Base-by-base conservation (phyloP, 345 rosid species). In the Ceriops tagal region DNA sequence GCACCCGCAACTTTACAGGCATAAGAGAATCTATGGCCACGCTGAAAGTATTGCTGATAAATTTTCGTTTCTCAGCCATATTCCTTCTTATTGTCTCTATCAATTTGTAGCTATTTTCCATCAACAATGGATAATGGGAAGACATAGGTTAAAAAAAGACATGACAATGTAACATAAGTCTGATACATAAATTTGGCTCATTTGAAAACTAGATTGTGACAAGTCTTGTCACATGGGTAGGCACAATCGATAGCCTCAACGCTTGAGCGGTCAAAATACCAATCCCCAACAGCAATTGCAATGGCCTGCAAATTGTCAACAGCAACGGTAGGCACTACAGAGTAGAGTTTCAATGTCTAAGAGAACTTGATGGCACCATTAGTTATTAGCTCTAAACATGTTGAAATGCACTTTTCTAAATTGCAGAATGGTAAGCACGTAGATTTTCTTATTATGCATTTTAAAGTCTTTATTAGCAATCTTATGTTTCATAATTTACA, bases 271-370 rank as follows among this genome's bases (percentile, higher is more conserved):
- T 83, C 93, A 43, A 92, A 95, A 70, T 86, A 95, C 99, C 99
- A 95, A 71, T 92, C 96, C 77, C 96, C 99, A 13, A 92, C 98
- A 0, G 98, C 92, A 61, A 84, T 77, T 3, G 99, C 98, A 19
- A 92, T 82, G 8, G 91, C 88, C 97, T 92, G 89, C 79, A 67
- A 52, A 78, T 74, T 74, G 35, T 8, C 32, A 52, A 22, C 43
- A 8, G 27, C 46, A 53, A 53, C 11, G 8, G 26, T n/a, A 3
- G 27, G 26, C 15, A 21, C 21, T 21, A 21, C 13, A n/a, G 9
- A 20, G n/a, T n/a, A 21, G 58, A 53, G 26, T 37, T 37, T 37
- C 46, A 8, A 37, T 9, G 11, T 37, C 9, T 8, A 9, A 37
- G 46, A 37, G 46, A 9, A 37, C 46, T 37, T 37, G 27, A 21